These are phyloP conservation scores for Rhododendron williamsianum DNA, from an alignment of 148 eudicot genomes.

Conservation along the genomic window DNA sequence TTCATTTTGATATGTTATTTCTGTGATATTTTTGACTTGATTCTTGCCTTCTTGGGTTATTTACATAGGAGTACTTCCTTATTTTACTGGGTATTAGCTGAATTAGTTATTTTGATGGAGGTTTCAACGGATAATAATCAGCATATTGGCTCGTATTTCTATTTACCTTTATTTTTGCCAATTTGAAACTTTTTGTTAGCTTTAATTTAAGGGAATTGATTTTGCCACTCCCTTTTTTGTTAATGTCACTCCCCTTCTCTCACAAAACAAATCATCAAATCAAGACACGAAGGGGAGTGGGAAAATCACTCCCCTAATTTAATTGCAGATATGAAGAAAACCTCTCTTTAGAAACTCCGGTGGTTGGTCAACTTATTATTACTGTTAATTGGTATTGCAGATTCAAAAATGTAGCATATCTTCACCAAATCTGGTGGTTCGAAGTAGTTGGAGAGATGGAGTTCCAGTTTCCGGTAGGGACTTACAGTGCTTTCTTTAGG, in stretches of 20 bases:
- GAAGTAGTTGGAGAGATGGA: constrained; percentile 76
- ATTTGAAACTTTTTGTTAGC: not conserved
- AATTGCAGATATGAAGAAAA: not conserved
- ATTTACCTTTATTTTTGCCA: not conserved
- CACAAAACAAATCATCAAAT: too few relatives aligned
- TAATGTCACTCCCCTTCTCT: too few relatives aligned
- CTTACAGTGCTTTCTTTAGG: constrained; percentile 64
- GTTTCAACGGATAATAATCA: not conserved
- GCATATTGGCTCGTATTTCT: not conserved
- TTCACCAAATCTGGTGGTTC: constrained; percentile 91
- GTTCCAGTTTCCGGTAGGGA: constrained; percentile 67
- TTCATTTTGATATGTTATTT: not conserved
- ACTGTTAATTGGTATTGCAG: constrained; percentile 21
- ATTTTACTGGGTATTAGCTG: not conserved
- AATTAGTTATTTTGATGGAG: not conserved
- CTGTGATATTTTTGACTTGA: not conserved
- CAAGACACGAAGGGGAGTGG: too few relatives aligned
- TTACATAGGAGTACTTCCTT: not conserved
- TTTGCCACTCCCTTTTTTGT: too few relatives aligned
- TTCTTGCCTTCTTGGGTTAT: not conserved
- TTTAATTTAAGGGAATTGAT: not conserved
- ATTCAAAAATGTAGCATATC: constrained; percentile 72
- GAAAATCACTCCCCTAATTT: too few relatives aligned
- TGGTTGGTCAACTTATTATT: not conserved
- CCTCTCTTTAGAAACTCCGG: not conserved